Base-by-base conservation (phyloP, 208 protist genomes). In the Leishmania braziliensis region DNA sequence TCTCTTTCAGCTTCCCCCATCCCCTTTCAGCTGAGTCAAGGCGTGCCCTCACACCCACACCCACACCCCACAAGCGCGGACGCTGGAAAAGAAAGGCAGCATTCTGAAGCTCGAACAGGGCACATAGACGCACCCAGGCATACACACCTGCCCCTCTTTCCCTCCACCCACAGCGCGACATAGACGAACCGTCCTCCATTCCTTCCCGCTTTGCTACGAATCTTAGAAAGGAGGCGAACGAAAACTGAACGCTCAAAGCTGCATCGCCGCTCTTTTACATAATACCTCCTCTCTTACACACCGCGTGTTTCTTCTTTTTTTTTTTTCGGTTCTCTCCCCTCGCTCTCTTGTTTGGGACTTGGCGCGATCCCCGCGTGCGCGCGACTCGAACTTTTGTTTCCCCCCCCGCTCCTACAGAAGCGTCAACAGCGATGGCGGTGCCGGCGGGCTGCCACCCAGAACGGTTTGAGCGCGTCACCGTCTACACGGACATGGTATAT, bases 401-500 rank as follows among this genome's bases (percentile, higher is more conserved):
- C 3, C 29, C 58, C 2, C 62, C 39, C 26, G 20, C 33, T 72
- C 39, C 43, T 16, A 54, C 39, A 29, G 69, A 29, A n/a, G 69
- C 46, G 5, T 14, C 26, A 46, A 23, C 39, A 4, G 51, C 26
- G 72, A 6, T 46, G 36, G 2, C 46, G 9, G n/a, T 71, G 58
- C 2, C 29, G 36, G 39, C 14, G 18, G 50, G 62, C 29, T 51
- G 23, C 26, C 66, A 36, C 80, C 66, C 43, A 16, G 68, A 68
- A 29, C 77, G 82, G n/a, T 82, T 85, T 46, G 72, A 81, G 54
- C 77, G 82, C 23, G 54, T 82, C 46, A 85, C 82, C 33, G 71
- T 82, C 2, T 85, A 85, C 69, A 71, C 82, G n/a, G 82, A 81
- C 60, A 43, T 85, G 12, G 60, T 6, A 20, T 5, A 2, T 50